Evolutionary conservation across 2,329 filamentous ascomycete species (phyloP).

Genomic region (Cytospora piceae): DNA sequence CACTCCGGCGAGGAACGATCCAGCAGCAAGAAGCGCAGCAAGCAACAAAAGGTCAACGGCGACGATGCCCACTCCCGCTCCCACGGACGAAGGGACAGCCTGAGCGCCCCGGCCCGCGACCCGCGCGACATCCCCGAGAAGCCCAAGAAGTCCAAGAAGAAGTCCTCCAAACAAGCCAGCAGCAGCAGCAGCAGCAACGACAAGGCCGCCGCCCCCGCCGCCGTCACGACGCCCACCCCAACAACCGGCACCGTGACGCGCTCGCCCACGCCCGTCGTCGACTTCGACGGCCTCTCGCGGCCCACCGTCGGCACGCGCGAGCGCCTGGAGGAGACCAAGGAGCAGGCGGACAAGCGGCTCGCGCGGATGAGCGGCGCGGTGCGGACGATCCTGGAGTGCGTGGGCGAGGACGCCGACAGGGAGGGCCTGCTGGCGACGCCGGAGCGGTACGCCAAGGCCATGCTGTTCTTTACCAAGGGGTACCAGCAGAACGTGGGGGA

Average conservation of each 20-base stretch:
- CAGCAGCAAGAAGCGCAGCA: slow-evolving; percentile 34
- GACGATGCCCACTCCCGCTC: background rate
- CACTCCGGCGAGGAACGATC: slow-evolving; percentile 19
- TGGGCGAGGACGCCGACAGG: slow-evolving; percentile 69
- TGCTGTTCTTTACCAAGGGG: slow-evolving; percentile 94
- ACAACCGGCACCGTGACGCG: slow-evolving; percentile 38
- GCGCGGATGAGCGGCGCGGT: slow-evolving; percentile 65
- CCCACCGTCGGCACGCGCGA: slow-evolving; percentile 67
- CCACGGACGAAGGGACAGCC: slow-evolving; percentile 52
- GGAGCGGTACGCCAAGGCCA: slow-evolving; percentile 88
- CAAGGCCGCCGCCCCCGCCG: slow-evolving; percentile 29
- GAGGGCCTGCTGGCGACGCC: slow-evolving; percentile 71
- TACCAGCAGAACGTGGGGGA: slow-evolving; percentile 94
- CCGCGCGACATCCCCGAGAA: slow-evolving; percentile 57
- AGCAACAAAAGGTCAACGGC: slow-evolving; percentile 33
- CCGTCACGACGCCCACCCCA: slow-evolving; percentile 35
- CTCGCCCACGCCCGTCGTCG: slow-evolving; percentile 61
- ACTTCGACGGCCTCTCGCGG: slow-evolving; percentile 64
- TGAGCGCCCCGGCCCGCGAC: slow-evolving; percentile 65
- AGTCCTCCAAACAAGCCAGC: slow-evolving; percentile 26
- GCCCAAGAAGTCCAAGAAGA: slow-evolving; percentile 38
- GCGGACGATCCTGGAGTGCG: slow-evolving; percentile 68
- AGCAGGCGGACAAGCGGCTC: slow-evolving; percentile 55
- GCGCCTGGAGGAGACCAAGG: slow-evolving; percentile 60
- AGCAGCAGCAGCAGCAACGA: background rate